These are phyloP conservation scores for Cyberlindnera nakhonratchasimensis DNA, from an alignment of 805 yeast genomes.

Conservation along the genomic window DNA sequence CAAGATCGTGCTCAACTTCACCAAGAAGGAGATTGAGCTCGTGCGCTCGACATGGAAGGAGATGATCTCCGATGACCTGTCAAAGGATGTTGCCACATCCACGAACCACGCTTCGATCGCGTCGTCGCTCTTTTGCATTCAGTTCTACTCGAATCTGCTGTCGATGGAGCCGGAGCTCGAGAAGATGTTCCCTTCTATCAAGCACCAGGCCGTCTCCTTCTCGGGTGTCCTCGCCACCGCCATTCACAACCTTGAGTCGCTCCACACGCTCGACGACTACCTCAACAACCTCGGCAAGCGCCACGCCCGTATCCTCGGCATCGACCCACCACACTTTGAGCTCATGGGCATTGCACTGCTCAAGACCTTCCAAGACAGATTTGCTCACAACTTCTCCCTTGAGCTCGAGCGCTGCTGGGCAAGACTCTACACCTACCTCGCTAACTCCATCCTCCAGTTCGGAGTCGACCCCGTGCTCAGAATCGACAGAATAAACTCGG, in stretches of 20 bases:
- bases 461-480: slow-evolving; percentile 40
- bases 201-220: slow-evolving; percentile 76
- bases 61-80: slow-evolving; percentile 34
- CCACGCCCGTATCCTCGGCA: slow-evolving; percentile 71
- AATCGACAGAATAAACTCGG: slow-evolving; percentile 27
- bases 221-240: slow-evolving; percentile 75
- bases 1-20: slow-evolving; percentile 30
- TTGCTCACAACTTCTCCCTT: slow-evolving; percentile 46
- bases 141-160: slow-evolving; percentile 68
- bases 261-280: slow-evolving; percentile 54
- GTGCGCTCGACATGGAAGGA: slow-evolving; percentile 37
- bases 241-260: slow-evolving; percentile 58
- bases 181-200: slow-evolving; percentile 65
- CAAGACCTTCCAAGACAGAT: slow-evolving; percentile 65
- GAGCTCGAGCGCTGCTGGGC: slow-evolving; percentile 72
- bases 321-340: slow-evolving; percentile 64
- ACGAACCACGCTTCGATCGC: slow-evolving; percentile 35
- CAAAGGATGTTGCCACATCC: slow-evolving; percentile 9
- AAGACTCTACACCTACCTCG: slow-evolving; percentile 61
- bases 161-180: slow-evolving; percentile 59
- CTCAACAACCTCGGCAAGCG: slow-evolving; percentile 64
- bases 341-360: slow-evolving; percentile 71
- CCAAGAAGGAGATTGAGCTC: slow-evolving; percentile 32
- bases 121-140: slow-evolving; percentile 67
- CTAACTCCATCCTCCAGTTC: slow-evolving; percentile 58